These are phyloP conservation scores for Magnolia sinica DNA, from an alignment of 164 flowering plant genomes.

Conservation along the genomic window DNA sequence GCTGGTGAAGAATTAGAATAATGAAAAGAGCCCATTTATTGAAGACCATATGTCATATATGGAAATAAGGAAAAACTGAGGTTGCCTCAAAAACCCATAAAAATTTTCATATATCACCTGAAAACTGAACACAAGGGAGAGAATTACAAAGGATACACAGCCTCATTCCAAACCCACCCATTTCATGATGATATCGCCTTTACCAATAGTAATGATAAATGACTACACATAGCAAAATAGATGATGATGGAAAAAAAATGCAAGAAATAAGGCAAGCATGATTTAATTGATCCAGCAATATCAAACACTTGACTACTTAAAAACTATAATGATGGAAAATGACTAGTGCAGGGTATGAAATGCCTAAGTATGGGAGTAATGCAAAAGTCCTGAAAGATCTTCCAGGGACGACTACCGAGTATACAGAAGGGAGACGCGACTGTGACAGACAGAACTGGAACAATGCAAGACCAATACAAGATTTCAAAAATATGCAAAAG, in stretches of 20 bases:
- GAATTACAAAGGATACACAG: not conserved
- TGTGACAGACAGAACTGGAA: conserved; percentile 3
- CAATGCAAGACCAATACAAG: conserved; percentile 13
- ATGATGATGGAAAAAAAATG: not conserved
- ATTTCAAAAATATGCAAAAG: conserved; percentile 2
- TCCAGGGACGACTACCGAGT: conserved; percentile 8
- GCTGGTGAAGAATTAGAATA: no score
- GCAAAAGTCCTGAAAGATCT: conserved; percentile 6
- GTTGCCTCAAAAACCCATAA: not conserved
- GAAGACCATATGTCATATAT: no score
- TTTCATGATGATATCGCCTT: not conserved
- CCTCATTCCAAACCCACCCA: not conserved
- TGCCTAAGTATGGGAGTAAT: not conserved
- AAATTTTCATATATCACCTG: not conserved
- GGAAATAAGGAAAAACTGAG: no score
- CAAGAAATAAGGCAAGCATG: not conserved
- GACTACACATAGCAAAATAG: conserved; percentile 5
- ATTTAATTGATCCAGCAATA: not conserved
- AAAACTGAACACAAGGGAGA: not conserved
- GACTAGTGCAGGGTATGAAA: not conserved
- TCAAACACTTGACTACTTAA: not conserved
- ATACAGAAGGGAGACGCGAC: conserved; percentile 9
- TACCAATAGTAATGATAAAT: conserved; percentile 4
- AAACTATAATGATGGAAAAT: not conserved
- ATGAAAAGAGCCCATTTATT: no score